phyloP scores from a whole-genome alignment of 192 early-diverging fungal genomes.

The Coemansia sp. region DNA sequence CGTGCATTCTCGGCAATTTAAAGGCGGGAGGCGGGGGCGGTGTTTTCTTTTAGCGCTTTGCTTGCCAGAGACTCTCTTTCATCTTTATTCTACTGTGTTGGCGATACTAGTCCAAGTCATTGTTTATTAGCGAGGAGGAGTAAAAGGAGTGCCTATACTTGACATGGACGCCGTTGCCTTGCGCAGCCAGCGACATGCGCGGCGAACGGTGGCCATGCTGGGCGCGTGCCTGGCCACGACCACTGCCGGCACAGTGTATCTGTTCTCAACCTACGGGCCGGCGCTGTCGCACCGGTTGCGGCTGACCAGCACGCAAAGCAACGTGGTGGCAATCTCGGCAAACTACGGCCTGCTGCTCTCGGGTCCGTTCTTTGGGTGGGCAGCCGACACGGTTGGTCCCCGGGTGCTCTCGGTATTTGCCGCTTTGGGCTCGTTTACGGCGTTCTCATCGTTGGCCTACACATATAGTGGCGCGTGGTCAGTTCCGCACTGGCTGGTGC shows the following conservation, averaged over 20 bases:
- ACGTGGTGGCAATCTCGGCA: constrained; percentile 58
- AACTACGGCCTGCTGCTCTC: constrained; percentile 64
- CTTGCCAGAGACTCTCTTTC: neutral
- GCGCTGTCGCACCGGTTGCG: constrained; percentile 47
- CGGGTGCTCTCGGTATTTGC: constrained; percentile 37
- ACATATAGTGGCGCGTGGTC: constrained; percentile 35
- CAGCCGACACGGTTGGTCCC: constrained; percentile 53
- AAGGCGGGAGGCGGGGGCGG: too few species aligned
- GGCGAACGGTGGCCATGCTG: constrained; percentile 45
- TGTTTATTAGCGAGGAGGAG: too few species aligned
- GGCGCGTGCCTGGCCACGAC: constrained; percentile 49
- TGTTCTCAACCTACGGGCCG: constrained; percentile 63
- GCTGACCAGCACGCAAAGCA: constrained; percentile 58
- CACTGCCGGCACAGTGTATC: constrained; percentile 61
- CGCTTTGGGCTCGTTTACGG: constrained; percentile 29
- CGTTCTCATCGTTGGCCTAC: constrained; percentile 43
- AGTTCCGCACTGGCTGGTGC: constrained; percentile 30
- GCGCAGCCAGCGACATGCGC: constrained; percentile 38
- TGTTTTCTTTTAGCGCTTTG: neutral
- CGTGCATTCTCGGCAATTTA: neutral
- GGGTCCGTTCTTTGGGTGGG: constrained; percentile 56
- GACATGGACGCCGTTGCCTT: constrained; percentile 1
- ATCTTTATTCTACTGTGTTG: neutral
- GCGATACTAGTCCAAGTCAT: neutral
- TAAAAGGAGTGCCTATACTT: too few species aligned